These are phyloP conservation scores for Akanthomyces lecanii DNA, from an alignment of 2,329 filamentous ascomycete genomes.

Conservation along the genomic window DNA sequence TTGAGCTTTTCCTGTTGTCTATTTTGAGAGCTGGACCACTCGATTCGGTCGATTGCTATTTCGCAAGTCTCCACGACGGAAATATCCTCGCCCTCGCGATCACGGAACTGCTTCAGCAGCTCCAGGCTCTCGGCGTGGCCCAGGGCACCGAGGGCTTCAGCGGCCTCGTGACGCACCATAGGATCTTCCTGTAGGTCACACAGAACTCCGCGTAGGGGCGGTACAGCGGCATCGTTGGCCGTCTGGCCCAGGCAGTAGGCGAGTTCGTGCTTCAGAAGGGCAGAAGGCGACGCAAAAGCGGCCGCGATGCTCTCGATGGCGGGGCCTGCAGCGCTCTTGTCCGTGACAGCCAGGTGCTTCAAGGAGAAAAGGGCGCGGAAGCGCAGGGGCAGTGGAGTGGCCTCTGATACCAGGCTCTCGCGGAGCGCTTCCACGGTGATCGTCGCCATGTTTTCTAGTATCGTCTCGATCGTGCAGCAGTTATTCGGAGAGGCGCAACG, in stretches of 20 bases:
- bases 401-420: constrained; percentile 73
- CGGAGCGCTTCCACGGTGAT: constrained; percentile 61
- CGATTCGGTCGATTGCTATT: constrained; percentile 88
- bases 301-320: constrained; percentile 81
- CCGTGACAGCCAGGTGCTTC: constrained; percentile 80
- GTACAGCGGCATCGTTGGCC: constrained; percentile 68
- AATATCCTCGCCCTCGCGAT: constrained; percentile 70
- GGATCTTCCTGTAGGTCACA: constrained; percentile 77
- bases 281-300: constrained; percentile 78
- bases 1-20: constrained; percentile 72
- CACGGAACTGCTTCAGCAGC: constrained; percentile 67
- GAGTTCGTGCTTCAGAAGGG: constrained; percentile 90
- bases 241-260: constrained; percentile 96
- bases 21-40: constrained; percentile 81
- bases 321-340: constrained; percentile 51
- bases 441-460: constrained; percentile 22
- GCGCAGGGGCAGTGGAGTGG: constrained; percentile 75
- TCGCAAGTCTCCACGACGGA: constrained; percentile 95
- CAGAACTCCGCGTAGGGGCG: constrained; percentile 68
- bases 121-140: constrained; percentile 70
- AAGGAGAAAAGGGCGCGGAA: constrained; percentile 97
- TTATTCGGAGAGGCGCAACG: constrained; percentile 5
- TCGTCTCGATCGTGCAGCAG: constrained; percentile 14
- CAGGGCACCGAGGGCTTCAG: constrained; percentile 87
- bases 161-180: constrained; percentile 96